These are phyloP conservation scores for Plectosphaerella plurivora DNA, from an alignment of 2,329 filamentous ascomycete genomes.

Conservation along the genomic window DNA sequence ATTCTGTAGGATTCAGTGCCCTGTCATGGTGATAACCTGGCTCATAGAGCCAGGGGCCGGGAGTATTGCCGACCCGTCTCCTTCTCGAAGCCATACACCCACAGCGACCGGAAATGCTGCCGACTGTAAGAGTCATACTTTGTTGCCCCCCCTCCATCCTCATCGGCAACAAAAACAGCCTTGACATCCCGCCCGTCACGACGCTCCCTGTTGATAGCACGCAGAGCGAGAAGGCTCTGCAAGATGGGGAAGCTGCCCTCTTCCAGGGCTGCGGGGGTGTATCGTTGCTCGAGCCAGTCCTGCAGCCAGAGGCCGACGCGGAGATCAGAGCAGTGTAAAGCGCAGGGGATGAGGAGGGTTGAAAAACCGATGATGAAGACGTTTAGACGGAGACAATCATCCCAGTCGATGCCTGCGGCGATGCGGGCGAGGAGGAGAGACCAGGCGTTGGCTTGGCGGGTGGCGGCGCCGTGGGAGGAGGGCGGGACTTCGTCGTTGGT, in stretches of 20 bases:
- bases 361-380: constrained; percentile 16
- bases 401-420: constrained; percentile 15
- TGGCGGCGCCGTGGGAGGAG: constrained; percentile 2
- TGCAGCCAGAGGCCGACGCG: constrained; percentile 13
- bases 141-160: too few relatives aligned
- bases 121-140: too few relatives aligned
- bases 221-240: constrained; percentile 12
- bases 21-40: too few relatives aligned
- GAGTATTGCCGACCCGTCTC: too few relatives aligned
- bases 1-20: too few relatives aligned
- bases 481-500: too few relatives aligned
- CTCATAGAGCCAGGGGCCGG: too few relatives aligned
- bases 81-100: too few relatives aligned
- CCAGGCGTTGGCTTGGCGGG: constrained; percentile 8
- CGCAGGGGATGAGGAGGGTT: constrained; percentile 12
- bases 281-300: constrained; percentile 12
- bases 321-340: constrained; percentile 7
- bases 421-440: constrained; percentile 15
- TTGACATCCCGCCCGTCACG: too few relatives aligned
- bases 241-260: constrained; percentile 16
- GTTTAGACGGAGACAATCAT: constrained; percentile 15
- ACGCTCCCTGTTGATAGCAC: constrained; percentile 10
- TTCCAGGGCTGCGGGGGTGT: constrained; percentile 9
- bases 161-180: too few relatives aligned
- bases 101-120: too few relatives aligned